A percentile compares a stretch with the other conserved stretches of the same genome.
phyloP scores from a whole-genome alignment of 371 early-diverging fungal genomes.

The Rhizopus sp. region DNA sequence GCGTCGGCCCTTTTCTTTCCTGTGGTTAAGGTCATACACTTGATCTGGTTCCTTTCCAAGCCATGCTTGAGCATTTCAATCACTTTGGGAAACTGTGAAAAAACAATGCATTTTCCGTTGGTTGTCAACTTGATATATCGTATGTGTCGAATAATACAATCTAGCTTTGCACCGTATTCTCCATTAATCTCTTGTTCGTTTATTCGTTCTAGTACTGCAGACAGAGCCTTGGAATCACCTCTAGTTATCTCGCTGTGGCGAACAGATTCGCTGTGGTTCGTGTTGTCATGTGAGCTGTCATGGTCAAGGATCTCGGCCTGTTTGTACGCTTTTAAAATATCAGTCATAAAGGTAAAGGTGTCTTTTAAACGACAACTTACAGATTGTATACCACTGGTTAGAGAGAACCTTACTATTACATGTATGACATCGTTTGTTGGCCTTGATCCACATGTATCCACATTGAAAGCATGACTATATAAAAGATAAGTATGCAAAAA shows the following conservation, averaged over 20 bases:
- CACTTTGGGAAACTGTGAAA: slow-evolving; percentile 72
- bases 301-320: slow-evolving; percentile 7
- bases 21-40: slow-evolving; percentile 34
- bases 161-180: slow-evolving; percentile 56
- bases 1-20: slow-evolving; percentile 22
- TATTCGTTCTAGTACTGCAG: slow-evolving; percentile 10
- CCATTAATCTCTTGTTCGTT: slow-evolving; percentile 10
- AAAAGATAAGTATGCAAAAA: not conserved
- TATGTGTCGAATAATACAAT: slow-evolving; percentile 66
- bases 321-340: slow-evolving; percentile 5
- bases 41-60: slow-evolving; percentile 50
- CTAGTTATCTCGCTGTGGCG: not conserved
- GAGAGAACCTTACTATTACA: slow-evolving; percentile 26
- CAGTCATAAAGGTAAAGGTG: not conserved
- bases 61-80: slow-evolving; percentile 56
- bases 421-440: slow-evolving; percentile 32
- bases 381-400: slow-evolving; percentile 35
- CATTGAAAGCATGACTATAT: slow-evolving; percentile 38
- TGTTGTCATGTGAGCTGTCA: not conserved
- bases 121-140: slow-evolving; percentile 43
- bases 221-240: not conserved
- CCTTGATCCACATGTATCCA: slow-evolving; percentile 30
- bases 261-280: not conserved
- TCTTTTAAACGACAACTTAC: slow-evolving; percentile 10
- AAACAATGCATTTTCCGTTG: slow-evolving; percentile 62